phyloP scores from a whole-genome alignment of 2,329 filamentous ascomycete species.

The Trichophyton benhamiae region DNA sequence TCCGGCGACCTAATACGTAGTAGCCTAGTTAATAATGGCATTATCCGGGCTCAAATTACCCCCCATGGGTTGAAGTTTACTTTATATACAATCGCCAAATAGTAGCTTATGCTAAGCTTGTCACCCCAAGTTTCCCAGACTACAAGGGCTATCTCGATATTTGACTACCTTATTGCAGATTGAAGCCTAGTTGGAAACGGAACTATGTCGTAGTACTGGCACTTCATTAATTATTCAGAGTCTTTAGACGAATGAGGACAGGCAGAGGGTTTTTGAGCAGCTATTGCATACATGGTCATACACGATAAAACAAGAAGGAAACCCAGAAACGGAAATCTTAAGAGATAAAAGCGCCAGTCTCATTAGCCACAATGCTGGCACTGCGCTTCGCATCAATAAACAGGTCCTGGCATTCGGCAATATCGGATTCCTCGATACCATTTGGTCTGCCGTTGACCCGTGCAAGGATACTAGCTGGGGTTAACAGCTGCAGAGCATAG shows the following conservation, averaged over 20 bases:
- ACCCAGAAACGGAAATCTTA: conserved; percentile 25
- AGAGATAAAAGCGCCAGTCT: conserved; percentile 52
- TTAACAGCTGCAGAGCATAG: conserved; percentile 85
- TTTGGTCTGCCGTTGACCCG: conserved; percentile 66
- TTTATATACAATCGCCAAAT: too few relatives aligned
- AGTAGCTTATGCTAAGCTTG: too few relatives aligned
- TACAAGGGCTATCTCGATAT: too few relatives aligned
- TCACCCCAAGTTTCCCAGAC: too few relatives aligned
- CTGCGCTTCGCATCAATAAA: conserved; percentile 74
- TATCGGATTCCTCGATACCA: conserved; percentile 60
- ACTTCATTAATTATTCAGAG: too few relatives aligned
- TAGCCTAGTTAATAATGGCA: too few relatives aligned
- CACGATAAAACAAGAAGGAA: neutral
- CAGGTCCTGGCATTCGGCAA: conserved; percentile 69
- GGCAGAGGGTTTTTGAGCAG: neutral
- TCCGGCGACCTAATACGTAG: too few relatives aligned
- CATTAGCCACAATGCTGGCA: conserved; percentile 56
- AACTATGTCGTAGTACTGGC: too few relatives aligned
- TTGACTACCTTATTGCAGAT: too few relatives aligned
- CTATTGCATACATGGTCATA: neutral
- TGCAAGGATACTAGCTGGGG: conserved; percentile 80
- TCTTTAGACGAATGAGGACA: neutral
- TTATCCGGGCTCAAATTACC: too few relatives aligned
- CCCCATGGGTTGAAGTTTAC: too few relatives aligned
- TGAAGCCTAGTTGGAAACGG: too few relatives aligned